Conservation (phyloP, 1,284 basidiomycete species). For the Leccinum solheimii region DNA sequence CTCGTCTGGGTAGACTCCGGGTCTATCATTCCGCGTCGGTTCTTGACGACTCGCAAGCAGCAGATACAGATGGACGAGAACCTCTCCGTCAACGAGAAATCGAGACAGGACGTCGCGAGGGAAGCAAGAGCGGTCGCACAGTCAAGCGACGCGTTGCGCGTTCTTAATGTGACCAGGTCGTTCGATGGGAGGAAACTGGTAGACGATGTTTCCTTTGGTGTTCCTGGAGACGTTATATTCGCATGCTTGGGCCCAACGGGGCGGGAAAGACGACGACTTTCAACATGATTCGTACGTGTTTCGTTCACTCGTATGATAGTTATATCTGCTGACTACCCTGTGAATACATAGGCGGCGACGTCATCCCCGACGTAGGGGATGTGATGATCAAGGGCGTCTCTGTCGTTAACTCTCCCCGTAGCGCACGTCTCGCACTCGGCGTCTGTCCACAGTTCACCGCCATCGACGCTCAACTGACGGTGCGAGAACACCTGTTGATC, state of each 20-base stretch:
- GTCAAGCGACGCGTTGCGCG: slow-evolving; percentile 59
- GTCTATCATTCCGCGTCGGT: slow-evolving; percentile 40
- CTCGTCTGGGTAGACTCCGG: slow-evolving; percentile 67
- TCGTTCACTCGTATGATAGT: not conserved
- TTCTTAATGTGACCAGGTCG: slow-evolving; percentile 66
- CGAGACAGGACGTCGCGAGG: slow-evolving; percentile 48
- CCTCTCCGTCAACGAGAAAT: slow-evolving; percentile 14
- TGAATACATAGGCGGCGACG: slow-evolving; percentile 52
- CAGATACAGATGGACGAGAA: slow-evolving; percentile 11
- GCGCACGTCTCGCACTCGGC: slow-evolving; percentile 66
- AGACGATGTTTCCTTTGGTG: slow-evolving; percentile 72
- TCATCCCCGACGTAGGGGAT: slow-evolving; percentile 63
- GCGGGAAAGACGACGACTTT: slow-evolving; percentile 82
- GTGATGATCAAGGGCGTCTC: slow-evolving; percentile 65
- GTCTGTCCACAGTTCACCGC: slow-evolving; percentile 85
- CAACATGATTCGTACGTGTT: slow-evolving; percentile 65
- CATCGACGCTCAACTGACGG: slow-evolving; percentile 75
- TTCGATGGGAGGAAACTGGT: slow-evolving; percentile 63
- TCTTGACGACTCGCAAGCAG: slow-evolving; percentile 20
- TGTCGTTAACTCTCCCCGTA: slow-evolving; percentile 57
- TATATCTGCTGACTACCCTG: not conserved
- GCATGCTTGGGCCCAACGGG: slow-evolving; percentile 78
- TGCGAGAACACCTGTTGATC: slow-evolving; percentile 69
- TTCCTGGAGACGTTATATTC: slow-evolving; percentile 64
- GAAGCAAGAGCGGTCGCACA: slow-evolving; percentile 53